Evolutionary conservation across 257 asterid species (phyloP).

Genomic region (Sherardia arvensis): DNA sequence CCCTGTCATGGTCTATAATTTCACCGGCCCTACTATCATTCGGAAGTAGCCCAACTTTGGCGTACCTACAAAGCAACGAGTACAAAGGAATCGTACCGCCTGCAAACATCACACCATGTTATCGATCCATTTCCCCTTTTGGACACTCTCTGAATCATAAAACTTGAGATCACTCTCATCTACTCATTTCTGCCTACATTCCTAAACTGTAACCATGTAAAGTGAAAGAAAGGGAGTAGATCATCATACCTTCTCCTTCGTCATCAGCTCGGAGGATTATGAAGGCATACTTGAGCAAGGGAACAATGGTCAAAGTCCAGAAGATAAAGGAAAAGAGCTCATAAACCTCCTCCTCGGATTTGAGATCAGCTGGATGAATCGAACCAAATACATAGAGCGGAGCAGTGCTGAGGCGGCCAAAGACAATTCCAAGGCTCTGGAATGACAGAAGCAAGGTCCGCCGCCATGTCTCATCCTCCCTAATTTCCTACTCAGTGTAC

Average conservation of each 20-base stretch:
- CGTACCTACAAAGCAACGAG: conserved; percentile 75
- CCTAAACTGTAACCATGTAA: background rate
- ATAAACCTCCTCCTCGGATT: conserved; percentile 48
- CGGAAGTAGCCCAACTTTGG: conserved; percentile 83
- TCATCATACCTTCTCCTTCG: conserved; percentile 68
- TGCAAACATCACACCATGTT: conserved; percentile 28
- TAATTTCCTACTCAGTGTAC: conserved; percentile 3
- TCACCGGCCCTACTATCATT: conserved; percentile 36
- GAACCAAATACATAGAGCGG: conserved; percentile 84
- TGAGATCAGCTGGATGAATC: conserved; percentile 35
- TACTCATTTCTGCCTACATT: background rate
- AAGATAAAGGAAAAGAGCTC: conserved; percentile 79
- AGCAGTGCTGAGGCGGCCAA: conserved; percentile 85
- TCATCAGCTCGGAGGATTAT: conserved; percentile 76
- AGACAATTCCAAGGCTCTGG: conserved; percentile 90
- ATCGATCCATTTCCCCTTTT: background rate
- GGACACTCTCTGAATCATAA: too few species aligned
- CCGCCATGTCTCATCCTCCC: conserved; percentile 44
- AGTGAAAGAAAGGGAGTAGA: too few species aligned
- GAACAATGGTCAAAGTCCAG: conserved; percentile 76
- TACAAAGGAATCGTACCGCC: conserved; percentile 94
- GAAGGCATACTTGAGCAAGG: conserved; percentile 71
- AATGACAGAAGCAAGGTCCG: conserved; percentile 59
- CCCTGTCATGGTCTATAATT: conserved; percentile 42
- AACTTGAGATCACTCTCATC: background rate